Evolutionary conservation across 73 alveolate species (phyloP).

Genomic region (Paramecium pentaurelia): DNA sequence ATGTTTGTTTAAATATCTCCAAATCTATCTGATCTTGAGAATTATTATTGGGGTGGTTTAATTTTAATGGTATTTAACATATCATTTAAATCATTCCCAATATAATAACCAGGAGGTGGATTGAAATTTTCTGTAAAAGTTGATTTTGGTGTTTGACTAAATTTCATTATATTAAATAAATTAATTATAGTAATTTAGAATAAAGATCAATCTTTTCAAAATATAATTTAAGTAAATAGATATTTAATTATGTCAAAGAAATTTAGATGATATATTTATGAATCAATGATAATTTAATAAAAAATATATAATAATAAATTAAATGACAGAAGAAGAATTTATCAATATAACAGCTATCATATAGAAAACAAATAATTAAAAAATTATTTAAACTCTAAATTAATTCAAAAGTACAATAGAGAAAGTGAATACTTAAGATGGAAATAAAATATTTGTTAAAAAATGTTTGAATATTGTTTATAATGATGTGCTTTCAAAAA

Average conservation of each 20-base stretch:
- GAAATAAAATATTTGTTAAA: not conserved
- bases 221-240: not conserved
- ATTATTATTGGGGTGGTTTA: not conserved
- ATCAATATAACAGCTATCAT: not conserved
- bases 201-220: not conserved
- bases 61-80: not conserved
- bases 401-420: not conserved
- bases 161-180: not conserved
- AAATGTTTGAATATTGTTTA: not conserved
- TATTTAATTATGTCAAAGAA: not conserved
- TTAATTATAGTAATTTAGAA: not conserved
- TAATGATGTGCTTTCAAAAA: not conserved
- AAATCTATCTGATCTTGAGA: slow-evolving; percentile 1
- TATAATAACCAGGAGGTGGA: slow-evolving; percentile 43
- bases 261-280: not conserved
- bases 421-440: not conserved
- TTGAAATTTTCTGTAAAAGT: slow-evolving; percentile 9
- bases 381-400: not conserved
- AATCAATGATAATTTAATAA: not conserved
- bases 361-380: not conserved
- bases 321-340: not conserved
- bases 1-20: not conserved
- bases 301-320: not conserved
- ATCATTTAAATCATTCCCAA: not conserved
- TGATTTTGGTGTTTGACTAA: not conserved